Evolutionary conservation across 75 land plant genomes (phyloP).

Genomic region (Sequoiadendron giganteum): DNA sequence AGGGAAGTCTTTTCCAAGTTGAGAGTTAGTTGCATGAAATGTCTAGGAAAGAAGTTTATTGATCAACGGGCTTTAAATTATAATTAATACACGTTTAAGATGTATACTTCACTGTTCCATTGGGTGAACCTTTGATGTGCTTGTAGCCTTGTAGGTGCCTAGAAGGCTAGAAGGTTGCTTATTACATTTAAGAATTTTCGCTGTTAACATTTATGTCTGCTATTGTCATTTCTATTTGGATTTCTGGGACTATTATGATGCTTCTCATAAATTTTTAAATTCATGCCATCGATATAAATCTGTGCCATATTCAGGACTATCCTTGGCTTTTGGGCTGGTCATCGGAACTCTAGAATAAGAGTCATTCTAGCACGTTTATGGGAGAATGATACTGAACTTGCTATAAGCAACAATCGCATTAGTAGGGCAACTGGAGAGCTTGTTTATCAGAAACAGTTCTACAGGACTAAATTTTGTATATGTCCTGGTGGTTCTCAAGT

Average conservation of each 20-base stretch:
- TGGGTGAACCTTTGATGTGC: neutral
- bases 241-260: neutral
- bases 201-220: no score
- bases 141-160: neutral
- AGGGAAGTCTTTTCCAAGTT: neutral
- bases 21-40: neutral
- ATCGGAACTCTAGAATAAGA: conserved; percentile 73
- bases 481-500: conserved; percentile 95
- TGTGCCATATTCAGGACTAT: conserved; percentile 49
- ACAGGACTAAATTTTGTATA: conserved; percentile 84
- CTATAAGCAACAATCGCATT: conserved; percentile 71
- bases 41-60: neutral
- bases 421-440: conserved; percentile 72
- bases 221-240: neutral
- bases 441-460: conserved; percentile 79
- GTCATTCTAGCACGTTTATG: conserved; percentile 80
- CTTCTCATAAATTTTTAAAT: neutral
- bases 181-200: neutral
- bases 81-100: neutral
- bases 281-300: conserved; percentile 15
- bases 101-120: neutral
- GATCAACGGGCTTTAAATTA: neutral
- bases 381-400: conserved; percentile 90
- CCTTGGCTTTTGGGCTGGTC: conserved; percentile 95
- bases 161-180: neutral